Percentiles rank a stretch among this genome's conserved stretches.
Evolutionary conservation across 2,329 filamentous ascomycete genomes (phyloP).

Genomic region (Fusarium equiseti): DNA sequence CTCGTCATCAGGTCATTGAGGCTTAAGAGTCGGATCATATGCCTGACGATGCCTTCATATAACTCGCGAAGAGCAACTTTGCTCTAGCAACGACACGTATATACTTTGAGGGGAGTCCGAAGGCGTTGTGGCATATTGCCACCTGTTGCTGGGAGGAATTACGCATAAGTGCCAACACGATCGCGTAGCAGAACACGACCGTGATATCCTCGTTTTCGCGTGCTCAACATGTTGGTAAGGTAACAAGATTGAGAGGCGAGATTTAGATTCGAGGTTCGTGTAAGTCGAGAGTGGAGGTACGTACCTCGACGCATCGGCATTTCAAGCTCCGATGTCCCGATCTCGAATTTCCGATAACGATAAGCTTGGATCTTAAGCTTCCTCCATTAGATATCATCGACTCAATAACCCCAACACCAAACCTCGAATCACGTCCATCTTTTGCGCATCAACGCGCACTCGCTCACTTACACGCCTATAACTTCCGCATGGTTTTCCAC

Average conservation of each 20-base stretch:
- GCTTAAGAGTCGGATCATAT: background rate
- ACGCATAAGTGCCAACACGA: too few species aligned
- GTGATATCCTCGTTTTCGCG: too few species aligned
- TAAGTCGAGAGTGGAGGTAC: slow-evolving; percentile 2
- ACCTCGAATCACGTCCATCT: background rate
- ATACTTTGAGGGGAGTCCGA: slow-evolving; percentile 5
- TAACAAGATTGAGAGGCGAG: background rate
- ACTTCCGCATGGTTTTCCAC: too few species aligned
- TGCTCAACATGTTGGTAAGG: background rate
- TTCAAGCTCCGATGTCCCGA: slow-evolving; percentile 35
- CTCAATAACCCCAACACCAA: slow-evolving; percentile 5
- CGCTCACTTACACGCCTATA: background rate
- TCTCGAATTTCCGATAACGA: slow-evolving; percentile 31
- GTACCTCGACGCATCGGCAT: slow-evolving; percentile 14
- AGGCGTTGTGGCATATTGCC: background rate
- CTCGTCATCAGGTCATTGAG: background rate
- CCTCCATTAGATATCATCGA: background rate
- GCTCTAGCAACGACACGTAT: background rate
- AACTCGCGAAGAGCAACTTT: slow-evolving; percentile 4
- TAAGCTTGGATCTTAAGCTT: slow-evolving; percentile 30
- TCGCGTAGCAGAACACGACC: accelerated
- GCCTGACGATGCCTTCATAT: background rate
- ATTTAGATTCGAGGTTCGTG: background rate
- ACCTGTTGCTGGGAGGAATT: background rate
- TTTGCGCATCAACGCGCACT: slow-evolving; percentile 1